phyloP scores from a whole-genome alignment of 1,284 basidiomycete genomes.

The Fomes fomentarius region DNA sequence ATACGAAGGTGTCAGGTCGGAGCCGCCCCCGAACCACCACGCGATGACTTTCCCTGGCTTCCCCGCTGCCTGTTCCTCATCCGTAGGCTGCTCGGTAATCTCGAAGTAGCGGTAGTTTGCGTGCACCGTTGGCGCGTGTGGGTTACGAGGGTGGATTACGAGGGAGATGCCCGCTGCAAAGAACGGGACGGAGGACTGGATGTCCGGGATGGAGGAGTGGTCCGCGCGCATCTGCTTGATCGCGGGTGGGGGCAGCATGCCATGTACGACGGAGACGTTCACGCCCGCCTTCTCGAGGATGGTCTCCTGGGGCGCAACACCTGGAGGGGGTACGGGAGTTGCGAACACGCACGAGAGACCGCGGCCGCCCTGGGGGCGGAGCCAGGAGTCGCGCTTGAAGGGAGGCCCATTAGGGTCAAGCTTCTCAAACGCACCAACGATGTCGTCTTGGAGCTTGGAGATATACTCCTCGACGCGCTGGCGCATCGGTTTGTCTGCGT shows the following conservation, averaged over 20 bases:
- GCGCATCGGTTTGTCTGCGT: conserved; percentile 64
- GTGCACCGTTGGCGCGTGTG: conserved; percentile 91
- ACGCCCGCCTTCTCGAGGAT: conserved; percentile 97
- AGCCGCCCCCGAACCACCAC: conserved; percentile 99
- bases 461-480: conserved; percentile 83
- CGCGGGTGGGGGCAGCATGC: conserved; percentile 84
- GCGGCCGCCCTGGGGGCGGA: conserved; percentile 81
- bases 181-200: conserved; percentile 78
- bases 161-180: conserved; percentile 92
- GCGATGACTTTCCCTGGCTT: conserved; percentile 59
- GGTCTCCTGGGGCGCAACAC: conserved; percentile 39
- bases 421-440: conserved; percentile 79
- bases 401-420: conserved; percentile 74
- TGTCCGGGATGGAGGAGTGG: conserved; percentile 77
- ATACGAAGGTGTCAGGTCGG: conserved; percentile 94
- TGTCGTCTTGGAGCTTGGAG: conserved; percentile 78
- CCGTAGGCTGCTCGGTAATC: conserved; percentile 58
- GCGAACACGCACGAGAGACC: conserved; percentile 91
- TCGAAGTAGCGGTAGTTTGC: conserved; percentile 99
- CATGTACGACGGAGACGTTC: conserved; percentile 93
- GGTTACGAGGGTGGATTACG: conserved; percentile 94
- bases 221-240: conserved; percentile 95
- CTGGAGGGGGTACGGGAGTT: conserved; percentile 47
- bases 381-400: conserved; percentile 91
- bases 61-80: conserved; percentile 38